Base-by-base conservation (phyloP, 495 filamentous ascomycete species). In the Pseudotulostoma volvatum region DNA sequence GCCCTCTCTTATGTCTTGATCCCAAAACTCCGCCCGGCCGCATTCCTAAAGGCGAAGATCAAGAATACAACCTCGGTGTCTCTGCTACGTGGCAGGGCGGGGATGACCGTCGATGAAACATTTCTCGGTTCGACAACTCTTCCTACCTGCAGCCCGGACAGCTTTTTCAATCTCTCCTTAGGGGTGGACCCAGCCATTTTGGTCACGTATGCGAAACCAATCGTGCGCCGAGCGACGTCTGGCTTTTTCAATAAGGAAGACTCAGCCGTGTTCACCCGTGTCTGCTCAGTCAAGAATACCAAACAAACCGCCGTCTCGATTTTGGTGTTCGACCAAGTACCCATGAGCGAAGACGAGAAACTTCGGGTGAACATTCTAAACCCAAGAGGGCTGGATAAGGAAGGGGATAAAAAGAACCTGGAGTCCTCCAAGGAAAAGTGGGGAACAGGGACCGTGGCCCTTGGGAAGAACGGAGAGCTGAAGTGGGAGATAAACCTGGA, bases 31-130 rank as follows among this genome's bases (percentile, higher is more conserved):
- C 73, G 76, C 37, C 61, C 69, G 0, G 69, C 67, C 7, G 77
- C 77, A 0, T 82, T 79, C 55, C 68, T 82, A 31, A 73, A 73
- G 41, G 77, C 76, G 7, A 65, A 66, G 19, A 54, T 83, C 20
- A 60, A 64, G 37, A 83, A 82, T 44, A 61, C 61, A 3, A 68
- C 64, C 33, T 60, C 64, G 33, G 60, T 77, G 31, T 72, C 70
- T 1, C 61, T 83, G 2, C 70, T 79, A 20, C 64, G 63, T 40
- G 77, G 76, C 11, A 63, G 62, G 1, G 66, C 65, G 0, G 75
- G 77, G 1, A 60, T 83, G 9, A 79, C 76, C 2, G 74, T 82
- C 17, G 79, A 83, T 48, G 74, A 72, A 2, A 68, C 65, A 7
- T 82, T 82, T 51, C 54, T 84, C 20, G 79, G 79, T 7, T 73